Percentiles rank a stretch among this genome's conserved stretches.
phyloP scores from a whole-genome alignment of 371 early-diverging fungal genomes.

The Circinella umbellata region DNA sequence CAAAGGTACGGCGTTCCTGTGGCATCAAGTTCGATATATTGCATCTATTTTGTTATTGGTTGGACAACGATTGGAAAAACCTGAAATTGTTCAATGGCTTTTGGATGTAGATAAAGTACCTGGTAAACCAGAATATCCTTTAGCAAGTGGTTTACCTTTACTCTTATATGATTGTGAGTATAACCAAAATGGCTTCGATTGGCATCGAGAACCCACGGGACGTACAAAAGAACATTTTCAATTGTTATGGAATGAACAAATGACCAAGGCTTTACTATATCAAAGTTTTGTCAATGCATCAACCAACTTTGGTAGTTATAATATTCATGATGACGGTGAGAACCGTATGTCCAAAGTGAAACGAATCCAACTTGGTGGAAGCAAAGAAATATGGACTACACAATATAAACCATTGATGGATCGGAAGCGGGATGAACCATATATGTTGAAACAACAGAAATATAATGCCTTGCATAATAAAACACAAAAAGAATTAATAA shows the following conservation, averaged over 20 bases:
- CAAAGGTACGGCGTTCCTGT: constrained; percentile 88
- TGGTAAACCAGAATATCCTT: constrained; percentile 44
- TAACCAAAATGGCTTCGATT: constrained; percentile 44
- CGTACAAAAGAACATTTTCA: constrained; percentile 49
- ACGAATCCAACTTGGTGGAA: constrained; percentile 36
- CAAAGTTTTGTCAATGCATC: constrained; percentile 11
- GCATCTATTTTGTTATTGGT: constrained; percentile 88
- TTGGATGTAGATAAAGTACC: constrained; percentile 36
- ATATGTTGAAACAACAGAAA: constrained; percentile 41
- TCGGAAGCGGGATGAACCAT: constrained; percentile 39
- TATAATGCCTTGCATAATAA: constrained; percentile 35
- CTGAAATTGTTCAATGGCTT: constrained; percentile 38
- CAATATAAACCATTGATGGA: constrained; percentile 33
- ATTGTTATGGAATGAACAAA: constrained; percentile 55
- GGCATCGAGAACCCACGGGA: constrained; percentile 45
- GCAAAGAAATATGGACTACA: constrained; percentile 31
- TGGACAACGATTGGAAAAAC: constrained; percentile 61
- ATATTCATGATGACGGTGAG: too few species aligned
- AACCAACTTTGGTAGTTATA: too few species aligned
- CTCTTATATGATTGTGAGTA: constrained; percentile 88
- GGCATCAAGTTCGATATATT: constrained; percentile 98
- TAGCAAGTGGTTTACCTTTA: constrained; percentile 85
- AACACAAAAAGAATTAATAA: constrained; percentile 20
- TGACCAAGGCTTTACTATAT: constrained; percentile 45
- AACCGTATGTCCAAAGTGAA: neutral